Percentiles rank a stretch among this genome's conserved stretches.
These are phyloP conservation scores for Scheffersomyces lignosus DNA, from an alignment of 805 yeast species.

Conservation along the genomic window DNA sequence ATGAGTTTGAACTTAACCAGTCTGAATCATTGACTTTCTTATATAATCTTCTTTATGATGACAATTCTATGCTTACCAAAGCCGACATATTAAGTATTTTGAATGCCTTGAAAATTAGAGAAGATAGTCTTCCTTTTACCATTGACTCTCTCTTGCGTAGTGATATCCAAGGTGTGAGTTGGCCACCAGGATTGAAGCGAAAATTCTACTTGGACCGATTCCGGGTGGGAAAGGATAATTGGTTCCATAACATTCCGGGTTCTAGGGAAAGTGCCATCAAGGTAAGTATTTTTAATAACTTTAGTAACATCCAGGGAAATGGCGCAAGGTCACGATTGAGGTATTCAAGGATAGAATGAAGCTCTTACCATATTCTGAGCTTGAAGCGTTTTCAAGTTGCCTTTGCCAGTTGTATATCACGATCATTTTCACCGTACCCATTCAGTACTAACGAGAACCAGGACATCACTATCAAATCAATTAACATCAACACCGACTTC, in stretches of 20 bases:
- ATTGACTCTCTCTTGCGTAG: conserved; percentile 5
- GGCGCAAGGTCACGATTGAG: too few relatives aligned
- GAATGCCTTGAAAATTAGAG: conserved; percentile 36
- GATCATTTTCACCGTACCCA: too few relatives aligned
- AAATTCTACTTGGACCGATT: conserved; percentile 34
- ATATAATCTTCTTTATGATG: conserved; percentile 40
- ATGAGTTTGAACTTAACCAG: conserved; percentile 39
- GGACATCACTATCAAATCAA: conserved; percentile 18
- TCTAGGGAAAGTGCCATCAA: conserved; percentile 33
- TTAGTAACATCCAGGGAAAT: conserved; percentile 5
- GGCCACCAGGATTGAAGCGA: conserved; percentile 33
- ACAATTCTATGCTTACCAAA: conserved; percentile 30
- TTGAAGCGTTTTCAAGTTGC: too few relatives aligned
- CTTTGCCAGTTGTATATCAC: too few relatives aligned
- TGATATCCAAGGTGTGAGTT: conserved; percentile 38
- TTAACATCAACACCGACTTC: conserved; percentile 31
- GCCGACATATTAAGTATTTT: conserved; percentile 37
- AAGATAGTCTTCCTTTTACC: conserved; percentile 33
- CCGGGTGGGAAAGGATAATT: conserved; percentile 33
- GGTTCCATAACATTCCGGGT: conserved; percentile 39
- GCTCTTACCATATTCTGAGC: too few relatives aligned
- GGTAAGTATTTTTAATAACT: conserved; percentile 24
- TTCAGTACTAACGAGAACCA: too few relatives aligned
- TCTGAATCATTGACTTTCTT: conserved; percentile 43
- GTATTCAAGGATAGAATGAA: too few relatives aligned